phyloP scores from a whole-genome alignment of 495 filamentous ascomycete genomes.

The Aspergillus leporis region DNA sequence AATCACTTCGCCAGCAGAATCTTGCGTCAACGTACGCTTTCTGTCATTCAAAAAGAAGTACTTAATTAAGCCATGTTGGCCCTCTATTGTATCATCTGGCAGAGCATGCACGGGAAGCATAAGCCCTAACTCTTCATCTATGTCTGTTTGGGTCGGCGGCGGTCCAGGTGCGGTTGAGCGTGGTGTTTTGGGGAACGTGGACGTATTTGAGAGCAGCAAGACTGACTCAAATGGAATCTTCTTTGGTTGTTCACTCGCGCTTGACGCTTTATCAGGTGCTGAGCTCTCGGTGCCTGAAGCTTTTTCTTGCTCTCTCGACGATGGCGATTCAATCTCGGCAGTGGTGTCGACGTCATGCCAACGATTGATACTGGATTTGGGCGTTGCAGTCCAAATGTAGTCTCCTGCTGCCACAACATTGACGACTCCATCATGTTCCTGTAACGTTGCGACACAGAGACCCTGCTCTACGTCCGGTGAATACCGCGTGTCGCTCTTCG shows the following conservation, averaged over 20 bases:
- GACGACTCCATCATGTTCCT: conserved; percentile 86
- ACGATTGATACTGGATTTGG: conserved; percentile 90
- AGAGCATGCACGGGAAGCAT: conserved; percentile 70
- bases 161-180: conserved; percentile 51
- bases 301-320: conserved; percentile 52
- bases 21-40: conserved; percentile 82
- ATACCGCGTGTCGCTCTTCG: conserved; percentile 85
- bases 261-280: conserved; percentile 13
- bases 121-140: conserved; percentile 57
- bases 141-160: conserved; percentile 57
- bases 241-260: conserved; percentile 38
- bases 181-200: conserved; percentile 61
- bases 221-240: conserved; percentile 76
- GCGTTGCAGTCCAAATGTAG: conserved; percentile 91
- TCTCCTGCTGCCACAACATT: conserved; percentile 80
- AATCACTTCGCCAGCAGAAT: conserved; percentile 94
- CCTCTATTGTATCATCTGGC: conserved; percentile 86
- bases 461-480: conserved; percentile 85
- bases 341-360: conserved; percentile 88
- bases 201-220: conserved; percentile 79
- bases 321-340: conserved; percentile 54
- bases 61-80: conserved; percentile 93
- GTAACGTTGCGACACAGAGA: conserved; percentile 79
- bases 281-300: not conserved
- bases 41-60: conserved; percentile 90